Evolutionary conservation across 192 early-diverging fungal species (phyloP).

Genomic region (Gryganskiella cystojenkinii): DNA sequence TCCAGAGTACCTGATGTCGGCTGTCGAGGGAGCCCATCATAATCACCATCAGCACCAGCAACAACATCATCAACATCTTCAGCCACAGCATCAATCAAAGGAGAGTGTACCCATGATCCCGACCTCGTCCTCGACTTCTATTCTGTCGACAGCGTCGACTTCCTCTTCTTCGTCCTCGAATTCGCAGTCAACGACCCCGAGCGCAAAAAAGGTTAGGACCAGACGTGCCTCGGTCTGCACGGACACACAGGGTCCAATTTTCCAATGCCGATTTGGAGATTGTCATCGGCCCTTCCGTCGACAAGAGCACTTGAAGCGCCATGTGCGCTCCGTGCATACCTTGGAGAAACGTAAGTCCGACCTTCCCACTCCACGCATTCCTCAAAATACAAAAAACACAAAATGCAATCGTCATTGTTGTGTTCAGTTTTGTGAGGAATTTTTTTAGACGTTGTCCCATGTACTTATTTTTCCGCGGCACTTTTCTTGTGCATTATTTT

Average conservation of each 20-base stretch:
- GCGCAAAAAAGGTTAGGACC: slow-evolving; percentile 3
- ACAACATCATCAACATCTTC: too few relatives aligned
- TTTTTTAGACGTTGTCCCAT: too few relatives aligned
- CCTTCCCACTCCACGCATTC: background rate
- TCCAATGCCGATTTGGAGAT: slow-evolving; percentile 56
- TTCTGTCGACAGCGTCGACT: slow-evolving; percentile 13
- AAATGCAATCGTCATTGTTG: too few relatives aligned
- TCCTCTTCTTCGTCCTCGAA: slow-evolving; percentile 7
- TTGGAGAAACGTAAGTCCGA: slow-evolving; percentile 66
- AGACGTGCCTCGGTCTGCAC: slow-evolving; percentile 36
- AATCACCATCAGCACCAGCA: too few relatives aligned
- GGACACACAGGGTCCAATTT: slow-evolving; percentile 17
- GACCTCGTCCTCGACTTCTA: slow-evolving; percentile 31
- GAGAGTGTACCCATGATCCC: slow-evolving; percentile 22
- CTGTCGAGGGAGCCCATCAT: too few relatives aligned
- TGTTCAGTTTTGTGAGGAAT: too few relatives aligned
- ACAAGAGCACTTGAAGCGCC: slow-evolving; percentile 68
- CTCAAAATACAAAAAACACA: background rate
- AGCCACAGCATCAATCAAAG: too few relatives aligned
- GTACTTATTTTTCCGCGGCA: too few relatives aligned
- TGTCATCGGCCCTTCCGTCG: slow-evolving; percentile 65
- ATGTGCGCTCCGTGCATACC: slow-evolving; percentile 68
- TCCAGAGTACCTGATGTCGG: too few relatives aligned
- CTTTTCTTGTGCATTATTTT: too few relatives aligned
- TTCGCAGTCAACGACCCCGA: slow-evolving; percentile 2